phyloP scores from a whole-genome alignment of 345 rosid species.

The Bruguiera gymnorhiza region DNA sequence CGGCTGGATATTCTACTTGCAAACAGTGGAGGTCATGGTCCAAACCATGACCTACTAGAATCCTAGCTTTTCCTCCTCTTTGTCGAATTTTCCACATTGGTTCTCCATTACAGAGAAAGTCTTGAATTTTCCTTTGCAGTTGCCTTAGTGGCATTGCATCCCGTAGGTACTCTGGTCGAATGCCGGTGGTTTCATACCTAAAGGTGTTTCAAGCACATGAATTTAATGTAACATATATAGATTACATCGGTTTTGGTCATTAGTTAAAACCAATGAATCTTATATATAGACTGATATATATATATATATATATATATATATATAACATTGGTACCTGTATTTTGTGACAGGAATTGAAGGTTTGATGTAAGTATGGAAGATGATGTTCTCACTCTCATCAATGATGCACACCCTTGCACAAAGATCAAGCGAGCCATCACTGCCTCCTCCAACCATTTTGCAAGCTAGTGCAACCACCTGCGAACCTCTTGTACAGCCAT shows the following conservation, averaged over 20 bases:
- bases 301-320: too few species aligned
- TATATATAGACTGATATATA: background rate
- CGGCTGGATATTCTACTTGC: constrained; percentile 74
- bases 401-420: constrained; percentile 79
- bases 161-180: constrained; percentile 63
- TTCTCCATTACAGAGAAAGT: constrained; percentile 82
- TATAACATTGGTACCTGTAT: constrained; percentile 47
- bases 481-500: constrained; percentile 40
- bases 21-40: constrained; percentile 73
- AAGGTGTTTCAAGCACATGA: background rate
- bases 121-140: constrained; percentile 78
- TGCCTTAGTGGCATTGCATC: constrained; percentile 71
- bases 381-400: constrained; percentile 66
- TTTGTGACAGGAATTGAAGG: constrained; percentile 71
- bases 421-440: constrained; percentile 75
- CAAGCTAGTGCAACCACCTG: constrained; percentile 73
- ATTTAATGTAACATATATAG: background rate
- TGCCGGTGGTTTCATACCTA: constrained; percentile 81
- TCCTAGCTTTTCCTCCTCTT: constrained; percentile 68
- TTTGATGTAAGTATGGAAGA: constrained; percentile 77
- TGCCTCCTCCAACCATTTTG: constrained; percentile 95
- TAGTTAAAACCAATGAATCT: background rate
- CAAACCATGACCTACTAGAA: constrained; percentile 89
- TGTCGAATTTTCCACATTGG: constrained; percentile 90
- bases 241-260: background rate